A percentile compares a stretch with the other conserved stretches of the same genome.
Evolutionary conservation across 2,329 filamentous ascomycete species (phyloP).

Genomic region (Fusarium bactridioides): DNA sequence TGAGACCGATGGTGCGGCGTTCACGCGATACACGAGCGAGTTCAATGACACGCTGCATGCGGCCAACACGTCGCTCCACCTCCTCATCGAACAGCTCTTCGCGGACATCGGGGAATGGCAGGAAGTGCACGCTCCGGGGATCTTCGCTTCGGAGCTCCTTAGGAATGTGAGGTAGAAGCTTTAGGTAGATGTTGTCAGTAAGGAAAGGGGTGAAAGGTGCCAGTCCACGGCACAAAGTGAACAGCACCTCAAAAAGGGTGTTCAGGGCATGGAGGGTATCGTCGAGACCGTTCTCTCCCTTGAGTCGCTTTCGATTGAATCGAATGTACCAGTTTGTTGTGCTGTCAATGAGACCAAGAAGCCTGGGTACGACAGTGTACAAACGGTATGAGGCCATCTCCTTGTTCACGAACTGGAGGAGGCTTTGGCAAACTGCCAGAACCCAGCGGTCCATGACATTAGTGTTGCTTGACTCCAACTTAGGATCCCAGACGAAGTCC

Average conservation of each 20-base stretch:
- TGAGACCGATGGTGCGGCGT: constrained; percentile 82
- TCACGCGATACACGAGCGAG: constrained; percentile 87
- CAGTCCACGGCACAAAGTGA: constrained; percentile 84
- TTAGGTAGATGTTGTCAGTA: constrained; percentile 91
- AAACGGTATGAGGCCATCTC: constrained; percentile 85
- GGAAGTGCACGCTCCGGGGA: constrained; percentile 87
- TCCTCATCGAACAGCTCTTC: constrained; percentile 86
- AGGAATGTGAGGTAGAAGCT: constrained; percentile 83
- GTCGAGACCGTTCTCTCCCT: constrained; percentile 85
- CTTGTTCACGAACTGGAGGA: constrained; percentile 89
- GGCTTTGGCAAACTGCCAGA: constrained; percentile 87
- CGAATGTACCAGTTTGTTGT: constrained; percentile 99
- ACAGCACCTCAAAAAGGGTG: constrained; percentile 92
- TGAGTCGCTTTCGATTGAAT: constrained; percentile 89
- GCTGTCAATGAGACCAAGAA: constrained; percentile 87
- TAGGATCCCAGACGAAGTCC: constrained; percentile 81
- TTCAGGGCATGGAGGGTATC: constrained; percentile 93
- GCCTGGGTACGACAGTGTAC: constrained; percentile 89
- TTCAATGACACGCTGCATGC: constrained; percentile 97
- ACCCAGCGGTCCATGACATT: constrained; percentile 99
- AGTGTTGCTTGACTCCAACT: constrained; percentile 76
- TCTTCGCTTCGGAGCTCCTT: constrained; percentile 74
- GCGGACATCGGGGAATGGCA: constrained; percentile 87
- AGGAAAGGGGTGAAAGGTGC: constrained; percentile 97
- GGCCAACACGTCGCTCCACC: constrained; percentile 84